phyloP scores from a whole-genome alignment of 495 filamentous ascomycete species.

The Zalerion maritima region DNA sequence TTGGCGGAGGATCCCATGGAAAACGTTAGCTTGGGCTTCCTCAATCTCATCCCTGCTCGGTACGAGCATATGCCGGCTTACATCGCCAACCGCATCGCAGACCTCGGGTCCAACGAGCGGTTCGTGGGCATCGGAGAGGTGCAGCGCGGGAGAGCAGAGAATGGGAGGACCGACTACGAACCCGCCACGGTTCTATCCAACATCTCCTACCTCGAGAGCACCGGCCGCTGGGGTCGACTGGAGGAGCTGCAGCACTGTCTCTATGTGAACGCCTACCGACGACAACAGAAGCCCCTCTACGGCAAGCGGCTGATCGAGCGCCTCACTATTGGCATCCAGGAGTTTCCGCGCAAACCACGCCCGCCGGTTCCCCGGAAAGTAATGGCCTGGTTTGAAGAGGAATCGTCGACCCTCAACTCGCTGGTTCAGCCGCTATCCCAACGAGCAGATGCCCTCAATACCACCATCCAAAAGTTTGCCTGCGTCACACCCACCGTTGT shows the following conservation, averaged over 20 bases:
- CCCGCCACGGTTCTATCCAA: constrained; percentile 48
- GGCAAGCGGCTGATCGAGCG: constrained; percentile 60
- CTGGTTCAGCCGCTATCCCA: constrained; percentile 63
- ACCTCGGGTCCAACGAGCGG: constrained; percentile 46
- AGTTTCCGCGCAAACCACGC: constrained; percentile 37
- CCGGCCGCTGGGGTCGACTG: constrained; percentile 53
- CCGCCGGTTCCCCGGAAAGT: constrained; percentile 37
- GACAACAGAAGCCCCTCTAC: constrained; percentile 68
- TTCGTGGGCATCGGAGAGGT: constrained; percentile 48
- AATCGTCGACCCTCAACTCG: constrained; percentile 49
- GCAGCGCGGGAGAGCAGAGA: constrained; percentile 45
- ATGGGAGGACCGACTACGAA: constrained; percentile 47
- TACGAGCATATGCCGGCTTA: constrained; percentile 52
- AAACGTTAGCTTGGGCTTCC: constrained; percentile 55
- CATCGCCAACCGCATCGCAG: constrained; percentile 44
- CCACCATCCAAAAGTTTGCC: constrained; percentile 70
- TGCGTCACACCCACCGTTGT: constrained; percentile 83
- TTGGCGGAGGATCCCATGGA: constrained; percentile 50
- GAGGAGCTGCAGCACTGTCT: constrained; percentile 68
- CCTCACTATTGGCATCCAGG: constrained; percentile 44
- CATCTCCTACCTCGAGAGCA: constrained; percentile 56
- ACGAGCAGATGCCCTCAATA: constrained; percentile 53
- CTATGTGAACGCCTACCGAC: constrained; percentile 67
- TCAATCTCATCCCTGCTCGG: constrained; percentile 65
- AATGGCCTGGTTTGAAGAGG: constrained; percentile 60